These are phyloP conservation scores for Babesia bovis DNA, from an alignment of 169 alveolate species.

Conservation along the genomic window DNA sequence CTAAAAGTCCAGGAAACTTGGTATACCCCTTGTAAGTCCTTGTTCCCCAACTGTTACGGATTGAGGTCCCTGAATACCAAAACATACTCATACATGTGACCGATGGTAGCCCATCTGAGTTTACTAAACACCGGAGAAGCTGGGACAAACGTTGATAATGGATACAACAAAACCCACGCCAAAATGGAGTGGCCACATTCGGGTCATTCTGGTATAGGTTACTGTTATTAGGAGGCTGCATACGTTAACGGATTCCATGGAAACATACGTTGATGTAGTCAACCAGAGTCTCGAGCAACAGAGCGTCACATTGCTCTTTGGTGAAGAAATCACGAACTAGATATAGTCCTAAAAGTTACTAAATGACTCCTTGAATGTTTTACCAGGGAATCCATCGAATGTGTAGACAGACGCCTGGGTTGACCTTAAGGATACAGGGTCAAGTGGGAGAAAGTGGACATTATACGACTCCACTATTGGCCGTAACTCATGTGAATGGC, in stretches of 20 bases:
- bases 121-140: constrained; percentile 37
- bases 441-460: constrained; percentile 45
- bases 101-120: constrained; percentile 63
- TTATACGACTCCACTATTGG: constrained; percentile 26
- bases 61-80: not conserved
- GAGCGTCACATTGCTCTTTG: constrained; percentile 15
- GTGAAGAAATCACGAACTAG: constrained; percentile 50
- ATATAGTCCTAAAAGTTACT: constrained; percentile 33
- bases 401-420: constrained; percentile 39
- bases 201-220: constrained; percentile 39
- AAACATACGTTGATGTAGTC: constrained; percentile 56
- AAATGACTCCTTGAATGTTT: not conserved
- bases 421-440: not conserved
- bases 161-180: constrained; percentile 27
- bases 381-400: constrained; percentile 65
- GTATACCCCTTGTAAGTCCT: constrained; percentile 43
- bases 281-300: constrained; percentile 40
- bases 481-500: not conserved
- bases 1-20: constrained; percentile 39
- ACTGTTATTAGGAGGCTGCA: constrained; percentile 69
- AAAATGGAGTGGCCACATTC: constrained; percentile 27
- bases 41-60: constrained; percentile 41
- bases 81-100: constrained; percentile 63
- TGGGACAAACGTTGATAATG: not conserved
- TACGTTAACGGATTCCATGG: not conserved